These are phyloP conservation scores for Termitomyces sp. DNA, from an alignment of 768 basidiomycete species.

Conservation along the genomic window DNA sequence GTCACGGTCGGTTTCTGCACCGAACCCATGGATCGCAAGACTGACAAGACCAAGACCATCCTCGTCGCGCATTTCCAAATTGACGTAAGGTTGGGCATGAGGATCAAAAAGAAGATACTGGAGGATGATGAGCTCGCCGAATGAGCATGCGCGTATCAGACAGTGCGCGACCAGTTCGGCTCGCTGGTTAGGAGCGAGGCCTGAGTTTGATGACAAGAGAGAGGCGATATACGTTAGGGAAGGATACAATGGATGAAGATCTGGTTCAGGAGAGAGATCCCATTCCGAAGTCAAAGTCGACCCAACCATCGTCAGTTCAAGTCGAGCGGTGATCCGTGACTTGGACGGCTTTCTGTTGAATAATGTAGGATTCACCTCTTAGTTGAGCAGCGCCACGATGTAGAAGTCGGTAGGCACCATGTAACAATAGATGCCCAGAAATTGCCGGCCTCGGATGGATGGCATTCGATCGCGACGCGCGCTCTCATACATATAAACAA, in stretches of 20 bases:
- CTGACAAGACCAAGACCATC: constrained; percentile 82
- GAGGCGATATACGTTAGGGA: constrained; percentile 55
- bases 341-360: neutral
- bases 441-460: neutral
- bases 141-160: constrained; percentile 68
- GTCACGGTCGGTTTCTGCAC: constrained; percentile 74
- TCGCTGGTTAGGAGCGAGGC: constrained; percentile 64
- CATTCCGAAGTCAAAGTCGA: constrained; percentile 25
- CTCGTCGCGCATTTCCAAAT: constrained; percentile 71
- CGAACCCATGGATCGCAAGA: constrained; percentile 75
- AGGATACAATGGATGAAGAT: constrained; percentile 76
- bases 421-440: constrained; percentile 6
- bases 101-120: constrained; percentile 68
- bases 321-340: neutral
- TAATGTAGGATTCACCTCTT: neutral
- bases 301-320: neutral
- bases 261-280: constrained; percentile 70
- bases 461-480: neutral
- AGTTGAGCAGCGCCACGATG: neutral
- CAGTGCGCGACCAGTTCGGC: constrained; percentile 68
- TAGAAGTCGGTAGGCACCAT: neutral
- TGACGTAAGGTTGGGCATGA: constrained; percentile 59
- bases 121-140: constrained; percentile 69
- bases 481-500: constrained; percentile 4
- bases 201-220: constrained; percentile 62